A percentile compares a stretch with the other conserved stretches of the same genome.
Conservation (phyloP, 495 filamentous ascomycete genomes). For the Bacidia rubella region DNA sequence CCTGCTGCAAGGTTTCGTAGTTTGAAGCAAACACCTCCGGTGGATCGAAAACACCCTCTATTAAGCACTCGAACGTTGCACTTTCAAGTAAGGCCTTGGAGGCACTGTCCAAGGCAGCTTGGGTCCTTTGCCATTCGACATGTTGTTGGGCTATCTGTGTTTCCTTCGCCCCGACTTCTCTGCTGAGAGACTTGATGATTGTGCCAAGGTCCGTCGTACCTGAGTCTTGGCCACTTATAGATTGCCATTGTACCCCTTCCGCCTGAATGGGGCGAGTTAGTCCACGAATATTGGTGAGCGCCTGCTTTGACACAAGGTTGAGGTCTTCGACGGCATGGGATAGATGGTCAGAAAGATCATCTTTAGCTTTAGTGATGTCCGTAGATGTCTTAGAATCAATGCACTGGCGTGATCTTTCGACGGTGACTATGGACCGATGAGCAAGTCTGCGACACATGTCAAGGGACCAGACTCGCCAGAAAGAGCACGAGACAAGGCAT, state of each 20-base stretch:
- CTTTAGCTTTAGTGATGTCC: neutral
- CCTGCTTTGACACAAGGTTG: neutral
- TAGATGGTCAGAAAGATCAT: slow-evolving; percentile 5
- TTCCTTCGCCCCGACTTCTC: slow-evolving; percentile 10
- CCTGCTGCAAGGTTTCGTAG: slow-evolving; percentile 1
- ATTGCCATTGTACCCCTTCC: slow-evolving; percentile 10
- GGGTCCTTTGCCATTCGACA: slow-evolving; percentile 13
- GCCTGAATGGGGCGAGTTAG: slow-evolving; percentile 8
- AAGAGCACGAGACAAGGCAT: slow-evolving; percentile 7
- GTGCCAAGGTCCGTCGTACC: slow-evolving; percentile 9
- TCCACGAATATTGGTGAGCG: neutral
- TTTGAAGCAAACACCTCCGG: neutral
- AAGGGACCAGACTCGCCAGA: slow-evolving; percentile 4
- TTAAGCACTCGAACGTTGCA: slow-evolving; percentile 1
- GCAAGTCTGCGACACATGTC: neutral
- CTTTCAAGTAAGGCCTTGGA: slow-evolving; percentile 9
- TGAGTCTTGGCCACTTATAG: slow-evolving; percentile 8
- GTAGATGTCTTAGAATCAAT: slow-evolving; percentile 9
- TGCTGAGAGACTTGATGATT: slow-evolving; percentile 15
- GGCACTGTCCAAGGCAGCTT: slow-evolving; percentile 7
- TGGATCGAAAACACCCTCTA: neutral
- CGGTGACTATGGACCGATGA: neutral
- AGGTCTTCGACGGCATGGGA: slow-evolving; percentile 1
- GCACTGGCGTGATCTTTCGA: slow-evolving; percentile 8
- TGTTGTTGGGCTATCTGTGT: slow-evolving; percentile 11